Conservation (phyloP, 331 rosid species). For the Dryas integrifolia region DNA sequence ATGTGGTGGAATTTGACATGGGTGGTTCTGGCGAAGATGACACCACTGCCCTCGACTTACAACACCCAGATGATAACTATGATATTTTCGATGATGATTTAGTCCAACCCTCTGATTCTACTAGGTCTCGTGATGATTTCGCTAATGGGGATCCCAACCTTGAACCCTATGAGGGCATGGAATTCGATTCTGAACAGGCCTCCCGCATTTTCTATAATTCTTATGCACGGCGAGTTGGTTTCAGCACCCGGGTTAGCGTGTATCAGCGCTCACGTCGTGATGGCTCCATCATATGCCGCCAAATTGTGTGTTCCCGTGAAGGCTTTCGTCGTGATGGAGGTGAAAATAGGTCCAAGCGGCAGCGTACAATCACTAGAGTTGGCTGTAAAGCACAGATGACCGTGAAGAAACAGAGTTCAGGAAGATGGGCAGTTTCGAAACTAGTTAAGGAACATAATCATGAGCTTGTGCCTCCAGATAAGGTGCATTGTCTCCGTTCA, state of each 20-base stretch:
- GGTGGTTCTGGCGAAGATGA: constrained; percentile 16
- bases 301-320: constrained; percentile 38
- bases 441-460: constrained; percentile 40
- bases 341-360: constrained; percentile 34
- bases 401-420: constrained; percentile 34
- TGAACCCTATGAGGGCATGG: constrained; percentile 44
- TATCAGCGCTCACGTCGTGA: constrained; percentile 37
- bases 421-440: constrained; percentile 35
- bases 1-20: constrained; percentile 24
- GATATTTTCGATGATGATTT: constrained; percentile 18
- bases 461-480: constrained; percentile 35
- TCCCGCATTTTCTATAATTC: constrained; percentile 44
- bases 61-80: constrained; percentile 14
- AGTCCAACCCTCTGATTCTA: constrained; percentile 10
- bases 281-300: constrained; percentile 39
- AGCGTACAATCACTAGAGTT: constrained; percentile 33
- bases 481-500: constrained; percentile 42
- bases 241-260: constrained; percentile 39
- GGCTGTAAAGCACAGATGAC: constrained; percentile 42
- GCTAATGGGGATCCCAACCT: constrained; percentile 27
- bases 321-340: constrained; percentile 34
- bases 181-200: constrained; percentile 40
- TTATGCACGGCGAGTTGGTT: constrained; percentile 34
- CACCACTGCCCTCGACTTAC: constrained; percentile 4
- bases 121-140: constrained; percentile 10